Conservation (phyloP, 2,329 filamentous ascomycete species). For the Paracamarosporium sp. region DNA sequence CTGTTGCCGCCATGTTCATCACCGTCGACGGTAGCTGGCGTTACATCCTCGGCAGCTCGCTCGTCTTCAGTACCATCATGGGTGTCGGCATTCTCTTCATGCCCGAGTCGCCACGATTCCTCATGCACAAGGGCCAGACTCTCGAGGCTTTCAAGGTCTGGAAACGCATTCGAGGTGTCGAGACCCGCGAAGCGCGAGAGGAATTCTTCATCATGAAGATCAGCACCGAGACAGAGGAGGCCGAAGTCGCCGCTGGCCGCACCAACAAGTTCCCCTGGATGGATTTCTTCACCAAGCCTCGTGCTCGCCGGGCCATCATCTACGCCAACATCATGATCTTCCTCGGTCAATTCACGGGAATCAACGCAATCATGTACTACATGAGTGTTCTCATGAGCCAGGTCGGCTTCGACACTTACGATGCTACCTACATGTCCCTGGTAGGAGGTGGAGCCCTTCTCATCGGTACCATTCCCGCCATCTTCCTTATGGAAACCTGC, state of each 20-base stretch:
- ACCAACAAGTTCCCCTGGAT: slow-evolving; percentile 71
- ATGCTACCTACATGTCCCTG: slow-evolving; percentile 76
- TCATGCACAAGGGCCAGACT: slow-evolving; percentile 70
- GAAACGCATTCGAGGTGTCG: slow-evolving; percentile 73
- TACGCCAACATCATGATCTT: slow-evolving; percentile 78
- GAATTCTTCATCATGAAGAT: slow-evolving; percentile 79
- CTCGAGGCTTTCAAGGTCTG: slow-evolving; percentile 71
- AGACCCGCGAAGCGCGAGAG: slow-evolving; percentile 64
- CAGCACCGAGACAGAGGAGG: slow-evolving; percentile 61
- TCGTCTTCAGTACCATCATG: slow-evolving; percentile 72
- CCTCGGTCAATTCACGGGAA: slow-evolving; percentile 71
- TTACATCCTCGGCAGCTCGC: slow-evolving; percentile 75
- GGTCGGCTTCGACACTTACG: slow-evolving; percentile 68
- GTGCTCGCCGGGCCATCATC: slow-evolving; percentile 62
- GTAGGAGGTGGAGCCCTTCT: slow-evolving; percentile 73
- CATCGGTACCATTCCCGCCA: slow-evolving; percentile 71
- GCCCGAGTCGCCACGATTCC: slow-evolving; percentile 71
- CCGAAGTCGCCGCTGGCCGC: slow-evolving; percentile 58
- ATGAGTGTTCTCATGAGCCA: slow-evolving; percentile 72
- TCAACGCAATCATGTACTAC: slow-evolving; percentile 76
- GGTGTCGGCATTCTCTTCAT: slow-evolving; percentile 72
- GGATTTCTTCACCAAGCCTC: slow-evolving; percentile 75
- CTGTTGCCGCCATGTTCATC: slow-evolving; percentile 75
- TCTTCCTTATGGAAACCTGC: slow-evolving; percentile 74
- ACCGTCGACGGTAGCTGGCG: slow-evolving; percentile 74